A percentile compares a stretch with the other conserved stretches of the same genome.
Evolutionary conservation across 345 rosid genomes (phyloP).

Genomic region (Carallia brachiata): DNA sequence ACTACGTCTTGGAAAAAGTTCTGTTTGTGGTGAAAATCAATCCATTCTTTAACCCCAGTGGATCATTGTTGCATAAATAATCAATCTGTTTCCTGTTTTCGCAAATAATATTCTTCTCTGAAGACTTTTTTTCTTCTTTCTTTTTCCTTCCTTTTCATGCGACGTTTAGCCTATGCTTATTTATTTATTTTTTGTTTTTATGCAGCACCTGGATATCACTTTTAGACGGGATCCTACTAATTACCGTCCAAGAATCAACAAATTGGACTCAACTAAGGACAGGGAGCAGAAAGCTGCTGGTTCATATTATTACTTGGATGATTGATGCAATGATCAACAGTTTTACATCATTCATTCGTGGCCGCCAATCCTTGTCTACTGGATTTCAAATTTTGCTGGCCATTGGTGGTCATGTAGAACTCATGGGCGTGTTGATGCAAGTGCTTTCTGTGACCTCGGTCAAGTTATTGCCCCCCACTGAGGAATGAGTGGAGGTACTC

Average conservation of each 20-base stretch:
- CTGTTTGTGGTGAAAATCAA: not conserved
- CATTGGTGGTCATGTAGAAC: conserved; percentile 9
- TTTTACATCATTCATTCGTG: not conserved
- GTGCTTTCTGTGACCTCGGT: not conserved
- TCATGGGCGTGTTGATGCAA: not conserved
- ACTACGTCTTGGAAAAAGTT: not conserved
- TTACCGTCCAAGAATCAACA: conserved; percentile 92
- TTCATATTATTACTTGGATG: conserved; percentile 89
- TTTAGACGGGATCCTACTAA: conserved; percentile 95
- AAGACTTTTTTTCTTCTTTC: not conserved
- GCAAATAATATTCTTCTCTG: not conserved
- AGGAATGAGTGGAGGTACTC: not conserved
- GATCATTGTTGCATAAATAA: not conserved
- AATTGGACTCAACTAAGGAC: conserved; percentile 90
- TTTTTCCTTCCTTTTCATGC: not conserved
- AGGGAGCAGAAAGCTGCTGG: conserved; percentile 96
- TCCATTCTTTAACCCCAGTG: not conserved
- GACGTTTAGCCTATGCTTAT: not conserved
- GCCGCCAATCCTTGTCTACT: not conserved
- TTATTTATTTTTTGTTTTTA: not conserved
- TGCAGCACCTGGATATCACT: conserved; percentile 90
- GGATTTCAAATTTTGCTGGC: not conserved
- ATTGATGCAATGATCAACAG: conserved; percentile 27
- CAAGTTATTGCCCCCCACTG: not conserved
- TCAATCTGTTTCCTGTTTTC: not conserved